A percentile compares a stretch with the other conserved stretches of the same genome.
These are phyloP conservation scores for Aspergillus nidulans DNA, from an alignment of 495 filamentous ascomycete species.

Conservation along the genomic window DNA sequence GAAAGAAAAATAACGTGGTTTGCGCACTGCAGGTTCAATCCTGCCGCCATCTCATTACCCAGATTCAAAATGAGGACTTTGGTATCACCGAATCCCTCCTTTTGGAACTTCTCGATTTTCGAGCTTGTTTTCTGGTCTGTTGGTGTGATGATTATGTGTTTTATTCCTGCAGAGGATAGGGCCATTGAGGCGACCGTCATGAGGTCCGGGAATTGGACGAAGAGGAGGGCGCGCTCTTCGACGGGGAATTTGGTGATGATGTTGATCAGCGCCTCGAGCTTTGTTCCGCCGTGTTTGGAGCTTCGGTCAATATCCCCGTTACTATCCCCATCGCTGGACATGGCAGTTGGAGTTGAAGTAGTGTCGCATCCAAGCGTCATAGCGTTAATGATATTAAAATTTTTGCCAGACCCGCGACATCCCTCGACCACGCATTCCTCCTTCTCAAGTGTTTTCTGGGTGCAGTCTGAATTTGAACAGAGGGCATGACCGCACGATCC, in stretches of 20 bases:
- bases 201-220: slow-evolving; percentile 47
- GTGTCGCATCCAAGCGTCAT: slow-evolving; percentile 27
- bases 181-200: slow-evolving; percentile 30
- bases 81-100: slow-evolving; percentile 21
- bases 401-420: slow-evolving; percentile 28
- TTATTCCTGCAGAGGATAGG: slow-evolving; percentile 28
- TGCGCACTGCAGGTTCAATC: slow-evolving; percentile 69
- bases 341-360: background rate
- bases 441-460: slow-evolving; percentile 6
- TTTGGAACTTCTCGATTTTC: slow-evolving; percentile 44
- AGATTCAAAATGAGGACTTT: slow-evolving; percentile 66
- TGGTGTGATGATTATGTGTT: slow-evolving; percentile 25
- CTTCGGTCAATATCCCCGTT: background rate
- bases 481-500: slow-evolving; percentile 49
- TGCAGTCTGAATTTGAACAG: slow-evolving; percentile 35
- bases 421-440: slow-evolving; percentile 25
- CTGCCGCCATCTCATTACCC: slow-evolving; percentile 59
- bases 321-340: background rate
- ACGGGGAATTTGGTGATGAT: slow-evolving; percentile 31
- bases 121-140: slow-evolving; percentile 22
- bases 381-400: slow-evolving; percentile 32
- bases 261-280: slow-evolving; percentile 44
- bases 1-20: slow-evolving; percentile 75
- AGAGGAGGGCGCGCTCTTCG: slow-evolving; percentile 48
- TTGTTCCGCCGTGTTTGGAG: slow-evolving; percentile 35